A percentile compares a stretch with the other conserved stretches of the same genome.
Conservation (phyloP, 2,329 filamentous ascomycete species). For the Verruconis gallopava region DNA sequence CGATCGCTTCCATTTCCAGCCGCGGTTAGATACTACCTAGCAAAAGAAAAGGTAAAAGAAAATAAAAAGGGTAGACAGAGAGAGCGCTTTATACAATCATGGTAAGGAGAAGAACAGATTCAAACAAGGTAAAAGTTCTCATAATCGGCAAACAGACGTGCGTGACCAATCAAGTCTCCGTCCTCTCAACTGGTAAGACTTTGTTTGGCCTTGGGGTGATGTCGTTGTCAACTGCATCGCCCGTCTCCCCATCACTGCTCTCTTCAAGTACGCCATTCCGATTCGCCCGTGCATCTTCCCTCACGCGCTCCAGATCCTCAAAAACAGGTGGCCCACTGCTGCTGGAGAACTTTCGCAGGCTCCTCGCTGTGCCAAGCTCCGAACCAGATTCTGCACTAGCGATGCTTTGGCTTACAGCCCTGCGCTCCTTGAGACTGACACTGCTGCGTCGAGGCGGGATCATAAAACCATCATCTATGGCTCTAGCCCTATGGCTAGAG, state of each 20-base stretch:
- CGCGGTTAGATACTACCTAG: no score
- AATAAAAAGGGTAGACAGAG: no score
- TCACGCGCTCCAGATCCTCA: background rate
- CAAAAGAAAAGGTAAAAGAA: no score
- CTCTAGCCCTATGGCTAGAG: no score
- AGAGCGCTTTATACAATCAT: no score
- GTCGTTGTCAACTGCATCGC: background rate
- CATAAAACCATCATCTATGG: background rate
- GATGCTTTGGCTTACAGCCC: background rate
- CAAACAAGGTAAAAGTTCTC: no score
- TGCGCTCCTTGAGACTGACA: slow-evolving; percentile 3
- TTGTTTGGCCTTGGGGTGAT: background rate
- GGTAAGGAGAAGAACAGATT: no score
- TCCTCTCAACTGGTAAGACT: no score
- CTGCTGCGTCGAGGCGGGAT: background rate
- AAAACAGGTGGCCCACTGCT: background rate
- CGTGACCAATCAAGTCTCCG: no score
- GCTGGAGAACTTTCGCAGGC: background rate
- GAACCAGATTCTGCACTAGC: background rate
- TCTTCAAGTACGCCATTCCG: background rate
- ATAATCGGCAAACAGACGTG: no score
- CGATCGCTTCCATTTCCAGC: no score
- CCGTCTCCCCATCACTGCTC: background rate
- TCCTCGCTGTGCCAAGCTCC: background rate
- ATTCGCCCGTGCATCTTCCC: background rate